These are phyloP conservation scores for Russula ochroleuca DNA, from an alignment of 768 basidiomycete genomes.

Conservation along the genomic window DNA sequence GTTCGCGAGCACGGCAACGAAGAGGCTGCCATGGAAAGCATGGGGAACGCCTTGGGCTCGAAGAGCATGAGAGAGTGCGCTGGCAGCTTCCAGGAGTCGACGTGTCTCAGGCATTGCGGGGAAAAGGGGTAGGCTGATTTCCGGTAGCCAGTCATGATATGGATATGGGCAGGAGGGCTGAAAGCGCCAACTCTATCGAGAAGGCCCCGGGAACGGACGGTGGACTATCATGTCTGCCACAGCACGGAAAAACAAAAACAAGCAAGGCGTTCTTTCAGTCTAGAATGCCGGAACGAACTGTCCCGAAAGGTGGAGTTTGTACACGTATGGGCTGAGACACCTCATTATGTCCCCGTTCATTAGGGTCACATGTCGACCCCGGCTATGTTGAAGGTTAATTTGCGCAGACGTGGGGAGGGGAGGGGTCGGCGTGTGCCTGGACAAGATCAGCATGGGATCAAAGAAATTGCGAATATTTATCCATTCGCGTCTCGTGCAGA, in stretches of 20 bases:
- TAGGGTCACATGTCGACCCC: constrained; percentile 23
- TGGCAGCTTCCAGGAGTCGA: constrained; percentile 73
- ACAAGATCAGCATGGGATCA: constrained; percentile 10
- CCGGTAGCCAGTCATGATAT: constrained; percentile 53
- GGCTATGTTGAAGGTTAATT: constrained; percentile 20
- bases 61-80: constrained; percentile 65
- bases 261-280: constrained; percentile 3
- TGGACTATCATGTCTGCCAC: constrained; percentile 4
- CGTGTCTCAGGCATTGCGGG: constrained; percentile 61
- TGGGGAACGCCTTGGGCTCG: constrained; percentile 57
- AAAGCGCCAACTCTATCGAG: constrained; percentile 25
- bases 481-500: background rate
- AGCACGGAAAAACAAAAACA: constrained; percentile 16
- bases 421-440: constrained; percentile 9
- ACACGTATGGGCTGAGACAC: constrained; percentile 20
- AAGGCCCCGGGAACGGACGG: constrained; percentile 19
- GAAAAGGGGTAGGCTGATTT: constrained; percentile 34
- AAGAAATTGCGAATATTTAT: constrained; percentile 11
- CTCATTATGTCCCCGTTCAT: constrained; percentile 12
- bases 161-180: constrained; percentile 26
- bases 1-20: constrained; percentile 66
- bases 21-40: constrained; percentile 74
- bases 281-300: constrained; percentile 20
- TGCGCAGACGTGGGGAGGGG: constrained; percentile 8
- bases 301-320: constrained; percentile 21